Percentiles rank a stretch among this genome's conserved stretches.
Conservation (phyloP, 129 eudicot species). For the Flaveria trinervia region DNA sequence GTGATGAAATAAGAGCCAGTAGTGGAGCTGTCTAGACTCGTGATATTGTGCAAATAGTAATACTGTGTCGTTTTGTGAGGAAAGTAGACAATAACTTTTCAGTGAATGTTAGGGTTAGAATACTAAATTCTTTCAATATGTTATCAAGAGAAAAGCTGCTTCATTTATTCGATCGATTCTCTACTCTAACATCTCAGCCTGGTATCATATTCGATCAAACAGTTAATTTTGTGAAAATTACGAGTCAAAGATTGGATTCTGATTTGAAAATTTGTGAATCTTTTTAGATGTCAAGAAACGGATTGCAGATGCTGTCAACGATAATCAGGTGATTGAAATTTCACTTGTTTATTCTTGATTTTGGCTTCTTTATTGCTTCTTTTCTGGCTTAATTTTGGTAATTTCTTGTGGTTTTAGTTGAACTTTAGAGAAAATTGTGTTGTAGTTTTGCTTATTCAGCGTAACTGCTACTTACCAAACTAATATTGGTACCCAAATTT, state of each 20-base stretch:
- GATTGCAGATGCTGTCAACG: conserved; percentile 79
- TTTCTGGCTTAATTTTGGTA: conserved; percentile 3
- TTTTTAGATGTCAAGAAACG: conserved; percentile 81
- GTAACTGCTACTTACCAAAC: neutral
- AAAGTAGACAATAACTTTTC: neutral
- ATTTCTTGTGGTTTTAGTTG: neutral
- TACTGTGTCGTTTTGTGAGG: conserved; percentile 34
- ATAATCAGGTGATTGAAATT: conserved; percentile 58
- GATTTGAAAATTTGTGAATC: neutral
- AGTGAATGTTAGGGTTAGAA: conserved; percentile 17
- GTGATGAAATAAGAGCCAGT: conserved; percentile 23
- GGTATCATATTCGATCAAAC: conserved; percentile 38
- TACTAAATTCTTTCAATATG: conserved; percentile 43
- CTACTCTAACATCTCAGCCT: conserved; percentile 59
- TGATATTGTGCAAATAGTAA: neutral
- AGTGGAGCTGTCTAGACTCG: conserved; percentile 9
- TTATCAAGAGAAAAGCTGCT: conserved; percentile 69
- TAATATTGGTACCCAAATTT: neutral
- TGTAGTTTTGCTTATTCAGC: neutral
- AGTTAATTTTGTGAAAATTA: neutral
- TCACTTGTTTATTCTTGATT: neutral
- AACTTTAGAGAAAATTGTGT: neutral
- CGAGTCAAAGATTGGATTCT: neutral
- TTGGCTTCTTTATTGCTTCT: neutral
- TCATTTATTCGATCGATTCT: conserved; percentile 70